Conservation (phyloP, 805 yeast species). For the Ogataea trehaloabstinens region DNA sequence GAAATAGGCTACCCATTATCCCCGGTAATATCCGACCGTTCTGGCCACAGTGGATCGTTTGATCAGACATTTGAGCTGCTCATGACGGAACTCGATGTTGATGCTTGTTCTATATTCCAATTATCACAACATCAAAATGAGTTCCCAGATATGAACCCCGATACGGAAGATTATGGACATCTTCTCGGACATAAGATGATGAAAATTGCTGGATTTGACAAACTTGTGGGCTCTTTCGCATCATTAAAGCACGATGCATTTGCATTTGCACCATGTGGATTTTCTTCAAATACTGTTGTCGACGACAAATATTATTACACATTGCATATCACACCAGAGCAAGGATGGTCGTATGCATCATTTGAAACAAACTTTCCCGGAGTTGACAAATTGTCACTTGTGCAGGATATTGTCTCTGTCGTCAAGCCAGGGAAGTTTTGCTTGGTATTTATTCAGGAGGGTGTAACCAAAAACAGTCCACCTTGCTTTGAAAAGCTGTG, state of each 20-base stretch:
- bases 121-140: slow-evolving; percentile 30
- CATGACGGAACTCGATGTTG: slow-evolving; percentile 79
- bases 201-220: slow-evolving; percentile 57
- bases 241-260: slow-evolving; percentile 70
- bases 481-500: slow-evolving; percentile 32
- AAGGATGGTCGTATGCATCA: slow-evolving; percentile 93
- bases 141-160: slow-evolving; percentile 43
- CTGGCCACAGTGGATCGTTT: background rate
- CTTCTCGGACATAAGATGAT: slow-evolving; percentile 70
- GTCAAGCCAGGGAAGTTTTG: slow-evolving; percentile 80
- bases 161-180: slow-evolving; percentile 73
- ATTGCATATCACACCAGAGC: slow-evolving; percentile 90
- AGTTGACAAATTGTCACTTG: slow-evolving; percentile 51
- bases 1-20: slow-evolving; percentile 21
- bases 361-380: slow-evolving; percentile 83
- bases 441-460: slow-evolving; percentile 29
- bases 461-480: slow-evolving; percentile 1
- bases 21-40: slow-evolving; percentile 17
- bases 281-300: slow-evolving; percentile 79
- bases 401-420: slow-evolving; percentile 56
- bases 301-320: slow-evolving; percentile 65
- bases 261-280: slow-evolving; percentile 93
- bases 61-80: slow-evolving; percentile 80
- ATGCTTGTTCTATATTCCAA: slow-evolving; percentile 54
- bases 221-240: slow-evolving; percentile 32